Evolutionary conservation across 495 filamentous ascomycete species (phyloP).

Genomic region (Penicillium manginii): DNA sequence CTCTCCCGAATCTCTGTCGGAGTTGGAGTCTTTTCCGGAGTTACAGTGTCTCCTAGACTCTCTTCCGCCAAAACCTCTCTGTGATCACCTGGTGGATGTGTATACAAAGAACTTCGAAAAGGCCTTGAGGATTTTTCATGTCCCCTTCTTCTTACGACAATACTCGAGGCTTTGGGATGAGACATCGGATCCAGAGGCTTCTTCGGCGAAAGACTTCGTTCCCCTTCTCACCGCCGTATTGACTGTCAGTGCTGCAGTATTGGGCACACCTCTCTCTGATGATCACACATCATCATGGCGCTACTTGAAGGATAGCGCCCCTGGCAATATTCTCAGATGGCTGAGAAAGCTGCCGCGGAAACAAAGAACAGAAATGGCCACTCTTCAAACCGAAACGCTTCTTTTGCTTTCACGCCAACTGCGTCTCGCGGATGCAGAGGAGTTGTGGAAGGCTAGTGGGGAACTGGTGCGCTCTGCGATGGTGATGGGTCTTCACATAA

Average conservation of each 20-base stretch:
- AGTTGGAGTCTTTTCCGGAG: slow-evolving; percentile 20
- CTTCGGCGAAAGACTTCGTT: slow-evolving; percentile 15
- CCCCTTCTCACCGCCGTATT: slow-evolving; percentile 29
- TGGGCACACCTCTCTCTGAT: slow-evolving; percentile 31
- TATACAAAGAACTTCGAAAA: slow-evolving; percentile 32
- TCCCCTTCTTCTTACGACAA: slow-evolving; percentile 27
- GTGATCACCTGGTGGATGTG: slow-evolving; percentile 25
- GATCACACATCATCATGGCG: slow-evolving; percentile 41
- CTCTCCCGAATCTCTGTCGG: slow-evolving; percentile 26
- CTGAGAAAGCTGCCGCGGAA: slow-evolving; percentile 39
- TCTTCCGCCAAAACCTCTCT: slow-evolving; percentile 27
- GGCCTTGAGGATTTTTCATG: slow-evolving; percentile 28
- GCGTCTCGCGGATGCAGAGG: slow-evolving; percentile 38
- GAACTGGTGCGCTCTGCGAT: slow-evolving; percentile 58
- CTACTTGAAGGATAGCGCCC: slow-evolving; percentile 31
- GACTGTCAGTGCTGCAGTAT: slow-evolving; percentile 21
- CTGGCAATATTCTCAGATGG: slow-evolving; percentile 33
- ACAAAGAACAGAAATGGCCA: slow-evolving; percentile 40
- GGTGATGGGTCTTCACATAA: slow-evolving; percentile 62
- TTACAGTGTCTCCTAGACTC: slow-evolving; percentile 13
- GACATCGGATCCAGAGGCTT: slow-evolving; percentile 7
- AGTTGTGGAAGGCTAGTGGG: slow-evolving; percentile 61
- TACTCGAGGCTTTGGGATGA: slow-evolving; percentile 27
- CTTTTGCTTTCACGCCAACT: slow-evolving; percentile 53
- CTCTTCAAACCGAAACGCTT: slow-evolving; percentile 29